phyloP scores from a whole-genome alignment of 2,329 filamentous ascomycete genomes.

The Colletotrichum musae region DNA sequence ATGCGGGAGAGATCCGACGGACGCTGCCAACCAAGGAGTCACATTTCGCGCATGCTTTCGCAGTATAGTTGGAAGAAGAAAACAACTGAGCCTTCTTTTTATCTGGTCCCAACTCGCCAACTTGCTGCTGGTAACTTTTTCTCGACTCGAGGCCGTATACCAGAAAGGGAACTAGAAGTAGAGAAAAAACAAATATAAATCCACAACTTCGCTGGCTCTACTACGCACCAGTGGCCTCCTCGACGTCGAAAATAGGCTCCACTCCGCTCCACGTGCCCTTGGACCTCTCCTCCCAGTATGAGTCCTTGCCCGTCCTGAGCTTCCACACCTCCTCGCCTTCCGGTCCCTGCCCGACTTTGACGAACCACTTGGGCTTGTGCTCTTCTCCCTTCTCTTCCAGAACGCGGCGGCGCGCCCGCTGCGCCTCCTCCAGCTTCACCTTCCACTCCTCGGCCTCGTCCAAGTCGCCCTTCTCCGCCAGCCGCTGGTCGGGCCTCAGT shows the following conservation, averaged over 20 bases:
- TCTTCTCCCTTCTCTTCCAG: constrained; percentile 82
- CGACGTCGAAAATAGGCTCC: constrained; percentile 62
- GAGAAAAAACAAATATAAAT: not conserved
- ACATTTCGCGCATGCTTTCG: not conserved
- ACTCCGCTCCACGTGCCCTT: constrained; percentile 76
- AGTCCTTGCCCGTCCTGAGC: constrained; percentile 84
- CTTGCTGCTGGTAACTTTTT: constrained; percentile 4
- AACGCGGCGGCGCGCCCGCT: constrained; percentile 80
- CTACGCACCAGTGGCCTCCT: not conserved
- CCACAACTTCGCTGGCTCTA: constrained; percentile 17
- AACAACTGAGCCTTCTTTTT: not conserved
- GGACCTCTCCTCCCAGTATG: constrained; percentile 92
- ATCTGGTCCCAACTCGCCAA: constrained; percentile 3
- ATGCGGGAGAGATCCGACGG: too few species aligned
- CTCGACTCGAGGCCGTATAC: constrained; percentile 1
- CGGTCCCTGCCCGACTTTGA: constrained; percentile 72
- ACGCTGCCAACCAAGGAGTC: not conserved
- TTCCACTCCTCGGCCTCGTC: constrained; percentile 90
- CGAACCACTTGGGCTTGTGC: constrained; percentile 89
- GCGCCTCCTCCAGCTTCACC: constrained; percentile 85
- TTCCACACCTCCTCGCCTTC: constrained; percentile 80
- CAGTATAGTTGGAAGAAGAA: not conserved
- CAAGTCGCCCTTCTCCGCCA: constrained; percentile 84
- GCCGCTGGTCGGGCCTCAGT: constrained; percentile 88
- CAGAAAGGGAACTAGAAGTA: constrained; percentile 2